A percentile compares a stretch with the other conserved stretches of the same genome.
Evolutionary conservation across 495 filamentous ascomycete genomes (phyloP).

Genomic region (Lichina pygmaea): DNA sequence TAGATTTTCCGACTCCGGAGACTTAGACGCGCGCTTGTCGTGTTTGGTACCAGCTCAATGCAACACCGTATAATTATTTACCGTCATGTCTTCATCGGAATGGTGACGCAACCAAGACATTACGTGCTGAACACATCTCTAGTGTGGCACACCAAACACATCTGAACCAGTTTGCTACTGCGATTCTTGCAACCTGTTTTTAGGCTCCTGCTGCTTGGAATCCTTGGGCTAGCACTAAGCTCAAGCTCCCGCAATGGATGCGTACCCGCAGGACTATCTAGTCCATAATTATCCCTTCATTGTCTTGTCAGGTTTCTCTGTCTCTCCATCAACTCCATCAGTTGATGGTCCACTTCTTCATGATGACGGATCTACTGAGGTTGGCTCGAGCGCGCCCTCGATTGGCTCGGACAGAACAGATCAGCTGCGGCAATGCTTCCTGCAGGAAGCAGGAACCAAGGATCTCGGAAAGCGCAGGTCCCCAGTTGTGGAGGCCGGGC

Average conservation of each 20-base stretch:
- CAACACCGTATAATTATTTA: no score
- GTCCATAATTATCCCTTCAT: slow-evolving; percentile 61
- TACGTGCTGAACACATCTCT: no score
- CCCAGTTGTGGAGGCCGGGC: slow-evolving; percentile 10
- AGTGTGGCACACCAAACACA: no score
- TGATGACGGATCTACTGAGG: slow-evolving; percentile 24
- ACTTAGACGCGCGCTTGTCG: no score
- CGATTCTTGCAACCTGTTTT: no score
- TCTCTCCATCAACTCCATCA: slow-evolving; percentile 9
- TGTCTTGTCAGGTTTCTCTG: slow-evolving; percentile 42
- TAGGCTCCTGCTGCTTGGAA: no score
- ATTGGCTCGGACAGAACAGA: slow-evolving; percentile 36
- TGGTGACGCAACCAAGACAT: no score
- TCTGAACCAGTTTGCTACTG: no score
- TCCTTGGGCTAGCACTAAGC: background rate
- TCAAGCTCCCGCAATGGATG: slow-evolving; percentile 35
- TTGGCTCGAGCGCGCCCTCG: slow-evolving; percentile 39
- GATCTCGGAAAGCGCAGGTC: slow-evolving; percentile 28
- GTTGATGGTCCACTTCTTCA: slow-evolving; percentile 20
- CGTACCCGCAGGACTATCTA: slow-evolving; percentile 55
- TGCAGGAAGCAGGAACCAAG: slow-evolving; percentile 33
- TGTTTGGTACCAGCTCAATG: no score
- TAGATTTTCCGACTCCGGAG: no score
- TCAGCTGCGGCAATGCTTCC: slow-evolving; percentile 38
- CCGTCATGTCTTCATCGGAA: no score